Evolutionary conservation across 306 rosid genomes (phyloP).

Genomic region (Oxytropis ochrocephala): DNA sequence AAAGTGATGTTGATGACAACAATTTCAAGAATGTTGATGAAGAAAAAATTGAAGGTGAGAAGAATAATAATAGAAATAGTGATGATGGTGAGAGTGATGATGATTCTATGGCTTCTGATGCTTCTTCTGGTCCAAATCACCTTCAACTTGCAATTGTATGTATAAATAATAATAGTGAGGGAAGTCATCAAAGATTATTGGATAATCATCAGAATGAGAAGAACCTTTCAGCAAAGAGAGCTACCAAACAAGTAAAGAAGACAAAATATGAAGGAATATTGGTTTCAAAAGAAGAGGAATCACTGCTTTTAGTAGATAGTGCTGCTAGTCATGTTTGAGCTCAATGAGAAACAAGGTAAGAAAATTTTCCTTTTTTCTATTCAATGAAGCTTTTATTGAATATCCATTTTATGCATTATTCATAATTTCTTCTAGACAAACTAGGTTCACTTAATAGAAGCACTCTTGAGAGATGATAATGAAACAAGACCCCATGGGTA

Average conservation of each 20-base stretch:
- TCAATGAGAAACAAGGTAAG: conserved; percentile 24
- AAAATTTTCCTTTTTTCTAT: neutral
- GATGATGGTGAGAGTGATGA: conserved; percentile 33
- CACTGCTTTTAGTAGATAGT: conserved; percentile 40
- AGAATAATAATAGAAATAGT: neutral
- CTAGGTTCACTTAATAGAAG: neutral
- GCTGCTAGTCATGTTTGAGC: conserved; percentile 50
- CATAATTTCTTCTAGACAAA: too few species aligned
- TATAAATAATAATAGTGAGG: conserved; percentile 20
- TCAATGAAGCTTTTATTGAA: too few species aligned
- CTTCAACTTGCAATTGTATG: conserved; percentile 21
- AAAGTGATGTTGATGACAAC: conserved; percentile 7
- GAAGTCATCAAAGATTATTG: neutral
- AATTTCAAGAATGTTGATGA: conserved; percentile 12
- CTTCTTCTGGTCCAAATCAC: conserved; percentile 64
- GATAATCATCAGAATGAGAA: conserved; percentile 7
- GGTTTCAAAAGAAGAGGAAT: conserved; percentile 19
- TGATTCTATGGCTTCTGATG: conserved; percentile 80
- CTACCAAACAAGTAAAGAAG: conserved; percentile 28
- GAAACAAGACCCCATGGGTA: too few species aligned
- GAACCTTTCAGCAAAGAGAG: conserved; percentile 27
- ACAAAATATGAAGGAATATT: conserved; percentile 19
- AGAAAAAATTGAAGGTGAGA: neutral
- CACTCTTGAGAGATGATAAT: neutral
- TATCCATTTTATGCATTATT: too few species aligned